These are phyloP conservation scores for Aspergillus alliaceus DNA, from an alignment of 2,329 filamentous ascomycete genomes.

Conservation along the genomic window DNA sequence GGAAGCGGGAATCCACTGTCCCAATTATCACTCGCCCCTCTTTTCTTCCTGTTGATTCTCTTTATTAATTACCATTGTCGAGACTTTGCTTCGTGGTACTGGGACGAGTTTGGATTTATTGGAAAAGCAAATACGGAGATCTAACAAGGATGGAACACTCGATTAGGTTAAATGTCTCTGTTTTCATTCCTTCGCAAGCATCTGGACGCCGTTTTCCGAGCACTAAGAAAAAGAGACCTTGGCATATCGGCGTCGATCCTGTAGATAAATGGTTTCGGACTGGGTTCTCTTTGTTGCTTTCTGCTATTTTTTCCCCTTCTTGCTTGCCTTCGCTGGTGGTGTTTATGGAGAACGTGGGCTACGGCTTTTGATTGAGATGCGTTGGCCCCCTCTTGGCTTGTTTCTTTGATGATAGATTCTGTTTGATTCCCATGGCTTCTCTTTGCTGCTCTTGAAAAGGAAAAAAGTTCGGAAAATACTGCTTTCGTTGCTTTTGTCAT, in stretches of 20 bases:
- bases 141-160: background rate
- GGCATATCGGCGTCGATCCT: slow-evolving; percentile 14
- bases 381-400: slow-evolving; percentile 12
- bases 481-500: background rate
- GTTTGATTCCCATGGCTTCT: slow-evolving; percentile 18
- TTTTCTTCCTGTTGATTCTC: background rate
- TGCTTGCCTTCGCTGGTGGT: slow-evolving; percentile 10
- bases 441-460: slow-evolving; percentile 7
- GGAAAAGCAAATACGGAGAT: background rate
- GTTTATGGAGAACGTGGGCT: slow-evolving; percentile 15
- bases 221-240: background rate
- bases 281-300: slow-evolving; percentile 3
- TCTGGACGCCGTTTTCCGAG: background rate
- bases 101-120: background rate
- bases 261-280: slow-evolving; percentile 16
- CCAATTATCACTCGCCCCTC: background rate
- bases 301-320: no score
- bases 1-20: background rate
- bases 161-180: background rate
- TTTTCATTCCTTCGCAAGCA: background rate
- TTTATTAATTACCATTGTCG: background rate
- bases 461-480: slow-evolving; percentile 14
- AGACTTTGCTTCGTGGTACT: background rate
- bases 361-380: slow-evolving; percentile 12
- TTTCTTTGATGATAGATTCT: slow-evolving; percentile 28